Evolutionary conservation across 352 stramenopile species (phyloP).

Genomic region (Globisporangium iwayamae): DNA sequence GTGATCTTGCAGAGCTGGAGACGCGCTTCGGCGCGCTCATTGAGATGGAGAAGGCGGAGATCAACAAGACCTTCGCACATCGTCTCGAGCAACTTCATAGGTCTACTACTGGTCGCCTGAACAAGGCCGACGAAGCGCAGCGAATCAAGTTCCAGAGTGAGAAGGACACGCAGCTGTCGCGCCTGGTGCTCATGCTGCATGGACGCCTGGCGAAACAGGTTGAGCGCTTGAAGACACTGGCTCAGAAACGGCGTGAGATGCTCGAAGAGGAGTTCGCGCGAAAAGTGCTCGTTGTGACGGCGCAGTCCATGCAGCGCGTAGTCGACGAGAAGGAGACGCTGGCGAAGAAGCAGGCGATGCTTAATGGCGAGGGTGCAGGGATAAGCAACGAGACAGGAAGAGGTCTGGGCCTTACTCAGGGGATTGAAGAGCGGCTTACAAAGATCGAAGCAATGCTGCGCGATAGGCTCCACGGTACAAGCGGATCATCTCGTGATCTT

Average conservation of each 20-base stretch:
- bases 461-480: background rate
- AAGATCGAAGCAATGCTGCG: constrained; percentile 22
- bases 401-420: background rate
- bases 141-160: constrained; percentile 19
- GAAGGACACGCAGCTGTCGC: constrained; percentile 38
- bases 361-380: background rate
- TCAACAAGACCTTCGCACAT: constrained; percentile 28
- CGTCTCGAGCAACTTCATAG: constrained; percentile 7
- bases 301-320: constrained; percentile 48
- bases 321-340: constrained; percentile 51
- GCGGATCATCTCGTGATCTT: background rate
- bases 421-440: constrained; percentile 18
- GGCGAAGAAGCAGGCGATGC: constrained; percentile 31
- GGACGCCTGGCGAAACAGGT: constrained; percentile 25
- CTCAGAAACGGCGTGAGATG: constrained; percentile 22
- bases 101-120: constrained; percentile 1
- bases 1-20: constrained; percentile 8
- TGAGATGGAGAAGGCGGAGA: constrained; percentile 30
- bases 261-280: constrained; percentile 52
- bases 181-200: constrained; percentile 49
- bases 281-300: constrained; percentile 41
- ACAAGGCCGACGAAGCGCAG: constrained; percentile 6
- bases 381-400: background rate
- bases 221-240: constrained; percentile 19
- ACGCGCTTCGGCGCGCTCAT: constrained; percentile 22